phyloP scores from a whole-genome alignment of 2,329 filamentous ascomycete genomes.

The Phyllosticta paracitricarpa region DNA sequence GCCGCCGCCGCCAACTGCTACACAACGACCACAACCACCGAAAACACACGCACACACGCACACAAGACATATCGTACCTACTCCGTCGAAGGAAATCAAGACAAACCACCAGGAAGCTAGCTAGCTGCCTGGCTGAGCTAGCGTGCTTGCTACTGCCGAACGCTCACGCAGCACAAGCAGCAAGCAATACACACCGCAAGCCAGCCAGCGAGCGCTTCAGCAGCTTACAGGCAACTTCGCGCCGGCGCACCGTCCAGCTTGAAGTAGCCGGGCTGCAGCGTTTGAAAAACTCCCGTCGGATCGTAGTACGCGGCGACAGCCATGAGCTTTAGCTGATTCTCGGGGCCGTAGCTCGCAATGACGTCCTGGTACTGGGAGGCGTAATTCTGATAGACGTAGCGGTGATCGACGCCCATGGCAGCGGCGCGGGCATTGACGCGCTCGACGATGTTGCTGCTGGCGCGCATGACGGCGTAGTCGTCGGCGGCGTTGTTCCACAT shows the following conservation, averaged over 20 bases:
- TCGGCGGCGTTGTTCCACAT: slow-evolving; percentile 18
- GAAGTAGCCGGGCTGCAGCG: slow-evolving; percentile 33
- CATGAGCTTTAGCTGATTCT: slow-evolving; percentile 25
- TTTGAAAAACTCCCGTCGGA: slow-evolving; percentile 31
- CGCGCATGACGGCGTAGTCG: slow-evolving; percentile 16
- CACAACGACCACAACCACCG: background rate
- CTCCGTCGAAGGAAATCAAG: background rate
- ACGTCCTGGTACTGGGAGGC: slow-evolving; percentile 35
- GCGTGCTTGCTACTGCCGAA: background rate
- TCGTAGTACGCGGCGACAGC: slow-evolving; percentile 31
- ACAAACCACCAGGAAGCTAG: background rate
- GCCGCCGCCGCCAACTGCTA: no score
- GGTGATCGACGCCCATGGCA: slow-evolving; percentile 17
- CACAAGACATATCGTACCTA: background rate
- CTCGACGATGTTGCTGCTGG: slow-evolving; percentile 14
- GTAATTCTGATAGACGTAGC: slow-evolving; percentile 40
- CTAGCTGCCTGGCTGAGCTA: background rate
- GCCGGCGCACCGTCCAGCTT: slow-evolving; percentile 25
- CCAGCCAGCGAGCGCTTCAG: background rate
- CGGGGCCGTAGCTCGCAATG: slow-evolving; percentile 32
- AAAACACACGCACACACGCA: background rate
- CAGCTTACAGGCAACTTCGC: background rate
- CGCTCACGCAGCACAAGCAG: no score
- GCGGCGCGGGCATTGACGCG: slow-evolving; percentile 12
- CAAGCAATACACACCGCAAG: background rate